phyloP scores from a whole-genome alignment of 495 filamentous ascomycete species.

The Aspergillus hancockii region DNA sequence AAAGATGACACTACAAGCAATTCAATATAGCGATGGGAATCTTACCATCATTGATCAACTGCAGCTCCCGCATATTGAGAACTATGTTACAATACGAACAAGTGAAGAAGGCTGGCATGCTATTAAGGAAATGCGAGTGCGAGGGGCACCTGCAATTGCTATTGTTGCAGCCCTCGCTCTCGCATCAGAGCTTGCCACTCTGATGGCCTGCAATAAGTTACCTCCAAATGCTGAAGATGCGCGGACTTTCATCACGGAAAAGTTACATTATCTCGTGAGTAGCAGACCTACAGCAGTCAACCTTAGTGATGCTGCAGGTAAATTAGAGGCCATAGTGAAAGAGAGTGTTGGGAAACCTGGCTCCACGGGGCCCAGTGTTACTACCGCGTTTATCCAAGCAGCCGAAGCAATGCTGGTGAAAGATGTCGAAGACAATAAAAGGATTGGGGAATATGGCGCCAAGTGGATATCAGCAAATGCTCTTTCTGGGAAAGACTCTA shows the following conservation, averaged over 20 bases:
- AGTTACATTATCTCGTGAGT: constrained; percentile 78
- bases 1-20: constrained; percentile 75
- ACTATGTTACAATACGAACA: constrained; percentile 72
- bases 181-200: constrained; percentile 55
- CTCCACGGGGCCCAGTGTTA: constrained; percentile 49
- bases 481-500: constrained; percentile 29
- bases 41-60: constrained; percentile 90
- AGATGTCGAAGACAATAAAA: constrained; percentile 82
- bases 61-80: constrained; percentile 79
- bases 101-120: constrained; percentile 86
- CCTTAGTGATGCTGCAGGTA: constrained; percentile 81
- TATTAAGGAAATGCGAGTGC: constrained; percentile 91
- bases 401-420: constrained; percentile 87
- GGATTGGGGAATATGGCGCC: constrained; percentile 80
- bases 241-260: constrained; percentile 64
- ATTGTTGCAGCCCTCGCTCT: constrained; percentile 91
- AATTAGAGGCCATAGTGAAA: constrained; percentile 63
- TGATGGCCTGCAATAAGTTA: constrained; percentile 25
- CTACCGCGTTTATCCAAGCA: constrained; percentile 66
- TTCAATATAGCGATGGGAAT: constrained; percentile 76
- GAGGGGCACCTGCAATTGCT: constrained; percentile 93
- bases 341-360: constrained; percentile 32
- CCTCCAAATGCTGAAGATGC: constrained; percentile 56
- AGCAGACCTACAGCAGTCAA: constrained; percentile 95
- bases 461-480: constrained; percentile 70